Conservation (phyloP, 129 eudicot species). For the Logfia minima region DNA sequence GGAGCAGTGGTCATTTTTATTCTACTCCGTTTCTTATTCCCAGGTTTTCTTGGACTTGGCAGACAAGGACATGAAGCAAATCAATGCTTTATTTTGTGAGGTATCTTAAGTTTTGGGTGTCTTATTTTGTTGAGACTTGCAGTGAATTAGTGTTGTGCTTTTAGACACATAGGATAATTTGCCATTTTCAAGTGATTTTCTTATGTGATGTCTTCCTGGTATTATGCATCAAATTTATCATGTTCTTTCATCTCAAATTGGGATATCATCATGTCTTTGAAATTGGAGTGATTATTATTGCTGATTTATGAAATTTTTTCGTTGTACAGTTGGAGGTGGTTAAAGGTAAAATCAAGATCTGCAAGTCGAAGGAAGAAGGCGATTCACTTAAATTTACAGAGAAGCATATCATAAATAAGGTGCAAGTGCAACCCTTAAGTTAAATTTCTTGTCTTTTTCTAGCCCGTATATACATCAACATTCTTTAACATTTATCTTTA, state of each 20-base stretch:
- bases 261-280: conserved; percentile 5
- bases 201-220: background rate
- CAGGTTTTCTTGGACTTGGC: conserved; percentile 89
- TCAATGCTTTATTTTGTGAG: conserved; percentile 89
- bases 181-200: background rate
- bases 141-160: background rate
- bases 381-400: conserved; percentile 71
- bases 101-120: conserved; percentile 37
- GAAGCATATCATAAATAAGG: conserved; percentile 80
- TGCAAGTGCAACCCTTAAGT: conserved; percentile 28
- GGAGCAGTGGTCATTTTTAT: conserved; percentile 8
- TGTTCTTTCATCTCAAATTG: background rate
- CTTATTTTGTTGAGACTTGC: conserved; percentile 7
- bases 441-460: conserved; percentile 12
- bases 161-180: background rate
- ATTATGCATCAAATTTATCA: conserved; percentile 2
- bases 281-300: conserved; percentile 4
- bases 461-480: background rate
- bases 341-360: conserved; percentile 54
- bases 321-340: conserved; percentile 61
- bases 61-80: conserved; percentile 82
- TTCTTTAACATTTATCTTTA: background rate
- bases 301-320: background rate
- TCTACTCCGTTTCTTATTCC: conserved; percentile 19
- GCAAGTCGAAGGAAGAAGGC: conserved; percentile 78